Conservation (phyloP, 1,139 yeast genomes). For the Scheffersomyces segobiensis region DNA sequence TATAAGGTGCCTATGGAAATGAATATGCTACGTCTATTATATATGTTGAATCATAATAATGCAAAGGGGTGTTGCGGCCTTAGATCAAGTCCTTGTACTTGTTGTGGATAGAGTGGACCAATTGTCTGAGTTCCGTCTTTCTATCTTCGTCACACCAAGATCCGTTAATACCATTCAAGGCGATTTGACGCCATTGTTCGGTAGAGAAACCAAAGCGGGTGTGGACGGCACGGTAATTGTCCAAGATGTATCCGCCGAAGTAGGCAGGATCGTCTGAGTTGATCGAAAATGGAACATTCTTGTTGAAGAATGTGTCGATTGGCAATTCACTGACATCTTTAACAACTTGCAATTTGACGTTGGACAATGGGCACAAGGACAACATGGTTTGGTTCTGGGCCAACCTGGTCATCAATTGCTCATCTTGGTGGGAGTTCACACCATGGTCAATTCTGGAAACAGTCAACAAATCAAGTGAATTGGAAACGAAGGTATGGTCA, state of each 20-base stretch:
- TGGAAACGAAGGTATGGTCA: conserved; percentile 60
- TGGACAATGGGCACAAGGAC: conserved; percentile 75
- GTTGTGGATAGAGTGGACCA: conserved; percentile 46
- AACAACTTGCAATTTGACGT: conserved; percentile 74
- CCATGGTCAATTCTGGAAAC: conserved; percentile 81
- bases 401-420: conserved; percentile 53
- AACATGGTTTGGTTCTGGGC: conserved; percentile 56
- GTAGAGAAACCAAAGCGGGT: conserved; percentile 59
- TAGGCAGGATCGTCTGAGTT: conserved; percentile 88
- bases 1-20: background rate
- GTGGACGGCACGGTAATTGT: conserved; percentile 68
- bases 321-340: conserved; percentile 66
- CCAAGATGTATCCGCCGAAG: conserved; percentile 79
- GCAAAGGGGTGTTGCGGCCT: background rate
- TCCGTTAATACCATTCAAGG: conserved; percentile 62
- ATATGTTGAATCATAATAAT: background rate
- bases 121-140: conserved; percentile 44
- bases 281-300: conserved; percentile 68
- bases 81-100: conserved; percentile 34
- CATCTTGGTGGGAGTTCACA: conserved; percentile 58
- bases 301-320: conserved; percentile 55
- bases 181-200: conserved; percentile 59
- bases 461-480: conserved; percentile 56
- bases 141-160: conserved; percentile 63
- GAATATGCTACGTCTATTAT: background rate